Base-by-base conservation (phyloP, 148 eudicot species). In the Persicaria tinctoria region DNA sequence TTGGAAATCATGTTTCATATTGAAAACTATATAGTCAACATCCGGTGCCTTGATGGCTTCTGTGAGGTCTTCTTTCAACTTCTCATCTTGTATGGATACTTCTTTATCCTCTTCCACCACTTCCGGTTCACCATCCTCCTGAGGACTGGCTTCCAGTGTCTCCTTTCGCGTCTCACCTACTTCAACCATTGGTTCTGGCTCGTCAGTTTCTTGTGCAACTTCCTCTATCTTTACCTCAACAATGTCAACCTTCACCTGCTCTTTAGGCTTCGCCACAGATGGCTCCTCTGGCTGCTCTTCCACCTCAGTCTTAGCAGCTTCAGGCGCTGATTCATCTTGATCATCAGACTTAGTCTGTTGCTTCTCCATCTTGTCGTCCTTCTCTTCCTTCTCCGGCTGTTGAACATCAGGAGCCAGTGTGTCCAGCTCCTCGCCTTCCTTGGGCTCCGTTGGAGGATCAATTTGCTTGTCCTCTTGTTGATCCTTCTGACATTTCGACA, bases 161-260 rank as follows among this genome's bases (percentile, higher is more conserved):
- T 79, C 85, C 16, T 80, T 72, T 20, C n/a, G 49, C 73, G 74
- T 77, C 82, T 72, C 79, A 27, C 70, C 70, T 27, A 56, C 78
- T 64, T 75, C 85, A 64, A 75, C 73, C 5, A 55, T 59, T 79
- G 79, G 55, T 72, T 74, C 79, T 20, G 47, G 32, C 50, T 74
- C 71, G 69, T 73, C 79, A 51, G 48, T 13, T 27, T 12, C 63
- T 76, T 70, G 32, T 45, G 72, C 74, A 71, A 51, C 48, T 74
- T 75, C 79, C 27, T 82, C 78, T 41, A 48, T 16, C 50, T 75
- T 74, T 72, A 78, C 76, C 48, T 78, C 86, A 59, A 72, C 73
- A 63, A 75, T 45, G 50, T 69, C 82, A 16, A 53, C 70, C 47
- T 76, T 62, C 10, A 79, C 76, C 16, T 68, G 70, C 73, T 78